Evolutionary conservation across 1,139 yeast species (phyloP).

Genomic region (Yamadazyma siamensis): DNA sequence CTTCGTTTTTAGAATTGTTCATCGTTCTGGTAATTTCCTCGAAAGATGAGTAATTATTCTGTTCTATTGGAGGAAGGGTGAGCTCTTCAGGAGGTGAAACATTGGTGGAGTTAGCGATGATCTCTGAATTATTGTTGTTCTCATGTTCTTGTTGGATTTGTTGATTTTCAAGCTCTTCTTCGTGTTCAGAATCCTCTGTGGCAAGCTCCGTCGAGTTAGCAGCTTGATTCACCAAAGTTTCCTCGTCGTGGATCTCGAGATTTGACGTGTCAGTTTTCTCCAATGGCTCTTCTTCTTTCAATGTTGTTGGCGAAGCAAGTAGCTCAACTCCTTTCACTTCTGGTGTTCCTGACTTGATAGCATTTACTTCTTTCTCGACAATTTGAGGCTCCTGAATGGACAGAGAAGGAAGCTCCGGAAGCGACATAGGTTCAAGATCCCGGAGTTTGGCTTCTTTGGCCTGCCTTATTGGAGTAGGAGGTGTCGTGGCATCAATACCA

Average conservation of each 20-base stretch:
- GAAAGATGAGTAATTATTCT: slow-evolving; percentile 28
- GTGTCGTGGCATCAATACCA: slow-evolving; percentile 17
- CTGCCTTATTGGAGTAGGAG: slow-evolving; percentile 16
- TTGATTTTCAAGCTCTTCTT: slow-evolving; percentile 6
- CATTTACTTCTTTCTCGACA: no score
- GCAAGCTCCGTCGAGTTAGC: background rate
- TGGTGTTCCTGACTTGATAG: no score
- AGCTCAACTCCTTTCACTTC: no score
- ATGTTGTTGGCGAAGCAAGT: no score
- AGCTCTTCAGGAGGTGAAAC: slow-evolving; percentile 39
- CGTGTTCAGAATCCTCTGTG: background rate
- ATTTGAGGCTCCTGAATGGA: no score
- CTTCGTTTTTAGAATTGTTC: slow-evolving; percentile 14
- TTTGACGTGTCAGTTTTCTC: background rate
- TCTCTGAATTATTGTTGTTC: slow-evolving; percentile 9
- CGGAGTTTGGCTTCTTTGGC: slow-evolving; percentile 11
- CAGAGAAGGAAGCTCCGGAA: background rate
- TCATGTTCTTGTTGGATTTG: background rate
- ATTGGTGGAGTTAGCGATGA: slow-evolving; percentile 43
- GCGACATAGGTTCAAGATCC: slow-evolving; percentile 3
- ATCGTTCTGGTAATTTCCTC: slow-evolving; percentile 34
- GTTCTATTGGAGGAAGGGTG: slow-evolving; percentile 37
- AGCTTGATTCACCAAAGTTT: slow-evolving; percentile 4
- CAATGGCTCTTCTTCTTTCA: no score
- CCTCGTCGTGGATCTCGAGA: slow-evolving; percentile 4